A percentile compares a stretch with the other conserved stretches of the same genome.
phyloP scores from a whole-genome alignment of 1,284 basidiomycete genomes.

The Volvariella volvacea region DNA sequence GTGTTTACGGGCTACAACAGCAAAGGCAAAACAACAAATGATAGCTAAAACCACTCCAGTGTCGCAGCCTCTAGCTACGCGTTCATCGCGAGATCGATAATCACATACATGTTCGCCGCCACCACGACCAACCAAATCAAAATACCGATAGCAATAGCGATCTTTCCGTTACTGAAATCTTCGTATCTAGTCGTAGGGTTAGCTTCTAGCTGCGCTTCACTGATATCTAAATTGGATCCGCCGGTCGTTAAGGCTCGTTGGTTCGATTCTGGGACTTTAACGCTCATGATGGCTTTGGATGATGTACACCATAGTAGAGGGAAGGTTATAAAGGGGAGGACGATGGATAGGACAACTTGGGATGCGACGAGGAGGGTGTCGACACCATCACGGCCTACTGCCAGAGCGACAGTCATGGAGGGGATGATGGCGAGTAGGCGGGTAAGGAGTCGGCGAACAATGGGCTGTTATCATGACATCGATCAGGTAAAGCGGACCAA shows the following conservation, averaged over 20 bases:
- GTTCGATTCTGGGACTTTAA: slow-evolving; percentile 14
- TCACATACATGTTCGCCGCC: slow-evolving; percentile 63
- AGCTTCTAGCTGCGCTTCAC: not conserved
- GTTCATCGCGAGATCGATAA: slow-evolving; percentile 28
- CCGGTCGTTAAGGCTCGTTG: slow-evolving; percentile 1
- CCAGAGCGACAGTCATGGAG: slow-evolving; percentile 72
- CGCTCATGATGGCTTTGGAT: slow-evolving; percentile 61
- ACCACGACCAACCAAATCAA: slow-evolving; percentile 60
- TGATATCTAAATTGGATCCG: not conserved
- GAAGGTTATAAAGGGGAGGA: slow-evolving; percentile 83
- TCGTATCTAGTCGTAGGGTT: slow-evolving; percentile 27
- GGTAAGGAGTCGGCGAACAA: slow-evolving; percentile 78
- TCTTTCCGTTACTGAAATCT: slow-evolving; percentile 58
- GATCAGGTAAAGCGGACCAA: not conserved
- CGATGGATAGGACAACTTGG: slow-evolving; percentile 84
- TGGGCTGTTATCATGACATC: slow-evolving; percentile 50
- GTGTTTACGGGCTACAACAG: too few relatives aligned
- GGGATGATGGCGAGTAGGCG: slow-evolving; percentile 86
- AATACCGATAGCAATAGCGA: slow-evolving; percentile 48
- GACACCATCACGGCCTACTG: slow-evolving; percentile 72
- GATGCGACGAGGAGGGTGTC: slow-evolving; percentile 80
- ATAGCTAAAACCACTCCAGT: too few relatives aligned
- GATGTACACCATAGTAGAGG: slow-evolving; percentile 77
- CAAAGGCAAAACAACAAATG: too few relatives aligned
- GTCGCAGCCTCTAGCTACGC: not conserved